These are phyloP conservation scores for Polyrhizophydium stewartii DNA, from an alignment of 371 early-diverging fungal genomes.

Conservation along the genomic window DNA sequence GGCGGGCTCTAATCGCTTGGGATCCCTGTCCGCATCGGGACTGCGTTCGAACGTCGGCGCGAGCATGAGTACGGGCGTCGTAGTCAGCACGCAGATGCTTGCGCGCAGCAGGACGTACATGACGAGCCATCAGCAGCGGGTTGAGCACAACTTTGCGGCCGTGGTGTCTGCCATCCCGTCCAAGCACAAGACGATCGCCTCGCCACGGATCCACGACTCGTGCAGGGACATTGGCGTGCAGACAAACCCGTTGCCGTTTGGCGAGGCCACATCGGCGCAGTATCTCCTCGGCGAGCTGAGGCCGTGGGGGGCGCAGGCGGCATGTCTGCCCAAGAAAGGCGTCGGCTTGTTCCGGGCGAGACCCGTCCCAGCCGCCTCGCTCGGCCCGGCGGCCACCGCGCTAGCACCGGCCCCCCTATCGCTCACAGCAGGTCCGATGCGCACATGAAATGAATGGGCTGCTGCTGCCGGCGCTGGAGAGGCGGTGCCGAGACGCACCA, in stretches of 20 bases:
- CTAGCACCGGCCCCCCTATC: no score
- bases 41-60: no score
- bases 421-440: no score
- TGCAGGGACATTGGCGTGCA: slow-evolving; percentile 16
- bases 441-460: no score
- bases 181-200: neutral
- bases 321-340: slow-evolving; percentile 36
- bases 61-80: no score
- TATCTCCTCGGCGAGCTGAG: slow-evolving; percentile 37
- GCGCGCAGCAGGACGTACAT: neutral
- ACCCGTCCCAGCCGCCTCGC: no score
- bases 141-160: slow-evolving; percentile 4
- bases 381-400: no score
- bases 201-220: neutral
- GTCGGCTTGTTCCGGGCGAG: slow-evolving; percentile 11
- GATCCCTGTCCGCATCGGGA: no score
- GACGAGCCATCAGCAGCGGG: slow-evolving; percentile 1
- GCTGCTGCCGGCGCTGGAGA: no score
- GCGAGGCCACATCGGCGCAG: slow-evolving; percentile 14
- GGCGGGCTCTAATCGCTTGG: no score
- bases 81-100: no score
- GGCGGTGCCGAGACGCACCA: no score
- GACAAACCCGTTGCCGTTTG: slow-evolving; percentile 22
- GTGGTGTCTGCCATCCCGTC: slow-evolving; percentile 16
- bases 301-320: slow-evolving; percentile 40